Base-by-base conservation (phyloP, 352 stramenopile genomes). In the Phytopythium chamaehyphon region DNA sequence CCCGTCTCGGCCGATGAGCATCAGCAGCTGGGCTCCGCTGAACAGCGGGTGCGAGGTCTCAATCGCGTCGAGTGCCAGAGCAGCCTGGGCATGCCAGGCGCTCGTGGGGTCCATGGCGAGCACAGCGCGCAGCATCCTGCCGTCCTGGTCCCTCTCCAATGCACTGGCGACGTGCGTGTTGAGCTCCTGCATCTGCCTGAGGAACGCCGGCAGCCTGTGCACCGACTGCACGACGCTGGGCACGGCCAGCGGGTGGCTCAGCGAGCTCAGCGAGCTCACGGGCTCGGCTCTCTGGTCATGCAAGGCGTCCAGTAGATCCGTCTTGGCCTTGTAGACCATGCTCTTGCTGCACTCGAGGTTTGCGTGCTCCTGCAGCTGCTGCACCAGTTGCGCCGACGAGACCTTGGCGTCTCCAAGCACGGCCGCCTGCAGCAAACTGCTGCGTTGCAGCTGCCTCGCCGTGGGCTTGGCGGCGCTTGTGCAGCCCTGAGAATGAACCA, bases 281-380 rank as follows among this genome's bases (percentile, higher is more conserved):
- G n/a, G n/a, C n/a, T n/a, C n/a, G n/a, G n/a, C n/a, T n/a, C n/a
- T 47, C 16, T 60, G 47, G n/a, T 46, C 45, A 31, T 78, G 59
- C 11, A 77, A 23, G 8, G 58, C 65, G 21, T 77, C 71, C 16
- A 83, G 23, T 39, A 83, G 40, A n/a, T 83, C 71, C 12, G 55
- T 77, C 42, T 83, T 83, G 18, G 66, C 68, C 47, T 83, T 82
- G 56, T 82, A 82, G 11, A 74, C 71, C 60, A 83, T 75, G 47
- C 69, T 79, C 54, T 79, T 79, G 51, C 57, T 79, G 50, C 71
- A 79, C 21, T 66, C 59, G 18, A 75, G 55, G 9, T 64, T n/a
- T 48, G 54, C 57, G 12, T 60, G 23, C 11, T 43, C 42, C 43
- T 66, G 57, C 5, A 83, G 53, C 36, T 68, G 71, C 49, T 67